Base-by-base conservation (phyloP, 2,329 filamentous ascomycete species). In the Pseudogymnoascus destructans region DNA sequence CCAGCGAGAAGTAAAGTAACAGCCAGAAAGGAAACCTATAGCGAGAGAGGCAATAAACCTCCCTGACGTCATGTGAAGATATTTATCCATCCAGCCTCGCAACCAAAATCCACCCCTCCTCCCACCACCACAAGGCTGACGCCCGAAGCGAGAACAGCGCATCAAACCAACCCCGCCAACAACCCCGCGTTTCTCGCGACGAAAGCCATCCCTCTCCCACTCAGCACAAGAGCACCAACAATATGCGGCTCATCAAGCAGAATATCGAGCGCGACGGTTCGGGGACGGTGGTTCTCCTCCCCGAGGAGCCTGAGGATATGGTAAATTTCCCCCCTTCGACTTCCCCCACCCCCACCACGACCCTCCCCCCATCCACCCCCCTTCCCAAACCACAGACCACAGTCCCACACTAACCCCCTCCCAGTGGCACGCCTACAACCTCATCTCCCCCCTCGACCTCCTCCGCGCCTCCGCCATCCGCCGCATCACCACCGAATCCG, bases 301-400 rank as follows among this genome's bases (percentile, higher is more conserved):
- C 85, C 2, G 84, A 87, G 70, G 85, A 87, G 69, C 82, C 84
- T 56, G 85, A 88, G 72, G 85, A 89, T 65, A 88, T 89, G 85
- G 81, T 84, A 73, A 63, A 66, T 61, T 33, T 3, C 57, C 42
- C 38, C 42, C 21, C 21, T 15, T 15, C 42, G 59, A 15, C 40
- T 25, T 52, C 27, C 58, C 33, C n/a, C 15, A 36, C 46, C 32
- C 21, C 46, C 38, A 49, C 19, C 4, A 38, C n/a, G 5, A 3
- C 10, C 13, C 15, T 17, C 13, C 56, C 59, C 32, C 25, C 59
- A n/a, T 10, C 19, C 17, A 11, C 21, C 2, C 40, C 9, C 38
- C 21, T 21, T n/a, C 11, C 59, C 49, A 46, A 40, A 61, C 40
- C 55, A 52, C 19, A 19, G 42, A 61, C 40, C 55, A 52, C 19